Evolutionary conservation across 2,329 filamentous ascomycete genomes (phyloP).

Genomic region (Diaporthe sp.): DNA sequence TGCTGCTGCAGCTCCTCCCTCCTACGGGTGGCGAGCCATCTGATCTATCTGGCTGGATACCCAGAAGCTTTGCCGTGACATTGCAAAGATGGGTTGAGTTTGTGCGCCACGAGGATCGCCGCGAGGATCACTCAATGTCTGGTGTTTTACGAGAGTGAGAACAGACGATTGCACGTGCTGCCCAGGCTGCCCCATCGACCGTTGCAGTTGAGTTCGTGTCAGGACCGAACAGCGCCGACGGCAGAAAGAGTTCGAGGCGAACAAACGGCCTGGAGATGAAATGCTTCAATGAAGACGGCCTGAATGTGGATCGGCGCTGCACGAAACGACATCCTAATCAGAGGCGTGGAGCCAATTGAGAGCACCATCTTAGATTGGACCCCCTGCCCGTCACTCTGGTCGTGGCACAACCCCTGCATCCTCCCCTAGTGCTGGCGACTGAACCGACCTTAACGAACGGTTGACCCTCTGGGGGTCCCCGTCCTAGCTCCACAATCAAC

Average conservation of each 20-base stretch:
- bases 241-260: conserved; percentile 3
- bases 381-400: conserved; percentile 28
- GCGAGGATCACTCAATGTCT: conserved; percentile 22
- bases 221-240: background rate
- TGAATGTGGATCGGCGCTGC: conserved; percentile 29
- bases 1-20: background rate
- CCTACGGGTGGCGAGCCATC: background rate
- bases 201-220: background rate
- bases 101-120: conserved; percentile 28
- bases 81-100: conserved; percentile 25
- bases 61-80: conserved; percentile 27
- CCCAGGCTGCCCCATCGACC: background rate
- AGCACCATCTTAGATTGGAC: conserved; percentile 28
- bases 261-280: conserved; percentile 29
- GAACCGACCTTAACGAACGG: conserved; percentile 8
- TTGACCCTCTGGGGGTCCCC: conserved; percentile 22
- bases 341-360: conserved; percentile 33
- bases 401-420: conserved; percentile 23
- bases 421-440: conserved; percentile 3
- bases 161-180: background rate
- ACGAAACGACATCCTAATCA: conserved; percentile 36
- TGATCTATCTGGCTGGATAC: background rate
- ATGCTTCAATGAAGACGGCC: conserved; percentile 24
- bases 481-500: conserved; percentile 12
- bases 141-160: background rate